Conservation (phyloP, 768 basidiomycete genomes). For the Dacryopinax primogenitus region DNA sequence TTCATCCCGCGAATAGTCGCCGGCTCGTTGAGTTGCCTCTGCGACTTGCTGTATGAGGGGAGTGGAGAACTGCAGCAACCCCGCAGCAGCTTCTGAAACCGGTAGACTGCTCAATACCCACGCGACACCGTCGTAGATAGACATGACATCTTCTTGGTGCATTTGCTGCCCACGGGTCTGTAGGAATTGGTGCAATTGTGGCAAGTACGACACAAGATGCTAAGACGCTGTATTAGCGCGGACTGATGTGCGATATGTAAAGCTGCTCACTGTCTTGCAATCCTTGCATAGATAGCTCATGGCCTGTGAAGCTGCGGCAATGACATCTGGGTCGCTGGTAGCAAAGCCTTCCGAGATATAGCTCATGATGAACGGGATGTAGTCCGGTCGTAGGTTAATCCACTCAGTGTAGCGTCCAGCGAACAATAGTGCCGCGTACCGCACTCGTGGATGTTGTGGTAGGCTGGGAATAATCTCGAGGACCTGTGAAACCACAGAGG, state of each 20-base stretch:
- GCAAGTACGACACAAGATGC: conserved; percentile 85
- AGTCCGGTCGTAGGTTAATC: conserved; percentile 79
- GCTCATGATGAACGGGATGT: conserved; percentile 72
- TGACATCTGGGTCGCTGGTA: conserved; percentile 63
- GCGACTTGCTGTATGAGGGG: neutral
- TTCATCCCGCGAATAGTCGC: neutral
- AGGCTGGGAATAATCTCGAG: conserved; percentile 88
- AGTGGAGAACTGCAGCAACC: conserved; percentile 65
- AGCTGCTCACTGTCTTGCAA: conserved; percentile 59
- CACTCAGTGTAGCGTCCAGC: conserved; percentile 94
- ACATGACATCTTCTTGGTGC: conserved; percentile 71
- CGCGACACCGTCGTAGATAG: conserved; percentile 92
- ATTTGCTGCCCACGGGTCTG: conserved; percentile 66
- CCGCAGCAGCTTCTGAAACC: conserved; percentile 72
- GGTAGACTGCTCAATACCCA: conserved; percentile 92
- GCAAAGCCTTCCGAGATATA: conserved; percentile 91
- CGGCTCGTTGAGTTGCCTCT: neutral
- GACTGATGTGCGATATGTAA: neutral
- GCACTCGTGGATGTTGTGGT: conserved; percentile 79
- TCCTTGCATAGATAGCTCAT: conserved; percentile 95
- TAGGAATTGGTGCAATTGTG: conserved; percentile 82
- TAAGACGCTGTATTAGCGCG: too few species aligned
- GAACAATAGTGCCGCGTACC: conserved; percentile 89
- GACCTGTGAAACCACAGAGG: conserved; percentile 82
- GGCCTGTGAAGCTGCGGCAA: conserved; percentile 88